phyloP scores from a whole-genome alignment of 2,329 filamentous ascomycete species.

The Diaporthe citri region DNA sequence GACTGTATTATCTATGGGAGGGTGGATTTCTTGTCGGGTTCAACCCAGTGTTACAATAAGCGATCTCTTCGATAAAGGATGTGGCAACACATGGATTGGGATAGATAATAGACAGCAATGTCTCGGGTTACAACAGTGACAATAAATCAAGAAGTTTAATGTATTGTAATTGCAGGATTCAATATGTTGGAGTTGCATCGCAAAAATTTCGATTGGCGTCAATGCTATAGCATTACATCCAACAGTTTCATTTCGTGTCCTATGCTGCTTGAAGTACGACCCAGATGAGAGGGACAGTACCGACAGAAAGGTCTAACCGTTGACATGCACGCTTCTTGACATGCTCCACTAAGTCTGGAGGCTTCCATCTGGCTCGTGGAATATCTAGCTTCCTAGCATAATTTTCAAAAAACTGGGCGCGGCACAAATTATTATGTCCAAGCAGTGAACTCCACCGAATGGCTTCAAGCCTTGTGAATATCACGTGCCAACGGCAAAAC shows the following conservation, averaged over 20 bases:
- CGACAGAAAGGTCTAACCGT: neutral
- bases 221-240: too few relatives aligned
- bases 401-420: neutral
- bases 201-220: neutral
- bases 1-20: neutral
- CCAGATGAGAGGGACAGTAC: neutral
- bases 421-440: neutral
- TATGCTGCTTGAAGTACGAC: neutral
- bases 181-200: neutral
- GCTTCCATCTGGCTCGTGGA: neutral
- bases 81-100: neutral
- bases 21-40: too few relatives aligned
- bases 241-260: neutral
- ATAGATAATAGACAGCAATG: conserved; percentile 29
- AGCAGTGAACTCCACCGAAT: neutral
- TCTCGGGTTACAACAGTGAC: neutral
- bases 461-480: neutral
- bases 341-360: neutral
- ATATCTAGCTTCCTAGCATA: neutral
- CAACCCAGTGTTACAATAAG: neutral
- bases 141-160: neutral
- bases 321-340: neutral
- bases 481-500: neutral
- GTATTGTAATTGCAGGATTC: neutral
- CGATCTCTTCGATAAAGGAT: neutral